Base-by-base conservation (phyloP, 2,329 filamentous ascomycete species). In the Raffaelea albimanens region DNA sequence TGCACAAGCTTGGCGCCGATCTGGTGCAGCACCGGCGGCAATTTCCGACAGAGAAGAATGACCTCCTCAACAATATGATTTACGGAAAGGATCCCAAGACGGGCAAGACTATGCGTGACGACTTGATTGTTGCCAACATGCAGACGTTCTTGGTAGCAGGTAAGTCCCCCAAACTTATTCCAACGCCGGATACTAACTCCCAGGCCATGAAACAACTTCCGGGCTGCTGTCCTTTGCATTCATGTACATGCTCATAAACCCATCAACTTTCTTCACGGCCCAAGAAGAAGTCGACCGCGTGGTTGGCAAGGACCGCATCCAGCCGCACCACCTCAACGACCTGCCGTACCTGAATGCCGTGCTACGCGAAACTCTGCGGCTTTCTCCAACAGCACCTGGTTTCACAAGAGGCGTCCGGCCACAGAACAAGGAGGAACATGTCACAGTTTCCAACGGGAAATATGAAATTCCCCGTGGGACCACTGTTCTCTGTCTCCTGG, bases 171-270 rank as follows among this genome's bases (percentile, higher is more conserved):
- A 7, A 29, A 29, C 25, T 29, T 29, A 13, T n/a, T n/a, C n/a
- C n/a, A n/a, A n/a, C n/a, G n/a, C n/a, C 36, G 7, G 10, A 9
- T 13, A 39, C 36, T 39, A 18, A 39, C 39, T 40, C 4, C 10
- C 40, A 42, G 70, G 73, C 2, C 74, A 78, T 50, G 76, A 79
- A 45, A 81, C 78, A 0, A 73, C 77, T 0, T 67, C 71, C 4
- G 73, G 74, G 21, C 61, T 76, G 19, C 59, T 80, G 25, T 65
- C 71, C 1, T 78, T 76, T 55, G 57, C 67, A 0, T 64, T 75
- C 40, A 71, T 72, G 54, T 68, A 72, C 52, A 64, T 80, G 4
- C 57, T 75, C 39, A 71, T 70, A 44, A 67, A 73, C 53, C 72
- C 73, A 0, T 59, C 67, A 2, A 64, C 64, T 4, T 68, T 72